Evolutionary conservation across 1,284 basidiomycete genomes (phyloP), one percentile per base, ranked within the genome.

Genomic region (Serendipita sp.): DNA sequence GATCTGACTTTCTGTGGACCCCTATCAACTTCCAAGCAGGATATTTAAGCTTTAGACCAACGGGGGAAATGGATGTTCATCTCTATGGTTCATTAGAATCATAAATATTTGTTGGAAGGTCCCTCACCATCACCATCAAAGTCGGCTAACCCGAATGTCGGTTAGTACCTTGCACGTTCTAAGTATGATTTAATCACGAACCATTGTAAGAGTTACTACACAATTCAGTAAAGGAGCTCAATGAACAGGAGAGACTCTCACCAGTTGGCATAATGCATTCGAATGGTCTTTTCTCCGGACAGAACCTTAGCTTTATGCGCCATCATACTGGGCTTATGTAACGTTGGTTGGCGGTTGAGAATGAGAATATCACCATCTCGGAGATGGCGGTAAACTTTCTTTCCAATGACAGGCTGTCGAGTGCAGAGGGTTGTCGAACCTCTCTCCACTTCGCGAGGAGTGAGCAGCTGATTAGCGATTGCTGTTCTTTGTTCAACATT

Each of bases 291-390:
- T 75, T 99, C 96, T 58, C 95, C 96, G 65, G 86, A 83, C 66
- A 99, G 75, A 15, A 99, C 90, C 66, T 88, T 87, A 29, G 95
- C 96, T 68, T 85, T 88, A 75, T 99, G 96, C 8, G 88, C 90
- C 96, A 99, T 99, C 95, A 99, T 99, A 78, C 90, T 93, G n/a
- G 96, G 95, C 73, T 99, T 99, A 75, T 99, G 96, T 64, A 99
- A 78, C 0, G 96, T 99, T 6, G 96, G 96, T 78, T 99, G 96
- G 66, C 96, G 91, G 72, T 99, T 99, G 62, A 99, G 78, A 68
- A 99, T 91, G 66, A 99, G 78, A 64, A 97, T 89, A 72, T 99
- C 96, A 2, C 96, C 96, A 72, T 99, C 93, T 63, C 84, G 83
- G 12, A 99, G 79, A 76, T 99, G 96, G 62, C 96, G 83, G 73